Evolutionary conservation across 78 protist species (phyloP), one percentile per base, ranked within the genome.

Genomic region (Tieghemostelium lacteum): DNA sequence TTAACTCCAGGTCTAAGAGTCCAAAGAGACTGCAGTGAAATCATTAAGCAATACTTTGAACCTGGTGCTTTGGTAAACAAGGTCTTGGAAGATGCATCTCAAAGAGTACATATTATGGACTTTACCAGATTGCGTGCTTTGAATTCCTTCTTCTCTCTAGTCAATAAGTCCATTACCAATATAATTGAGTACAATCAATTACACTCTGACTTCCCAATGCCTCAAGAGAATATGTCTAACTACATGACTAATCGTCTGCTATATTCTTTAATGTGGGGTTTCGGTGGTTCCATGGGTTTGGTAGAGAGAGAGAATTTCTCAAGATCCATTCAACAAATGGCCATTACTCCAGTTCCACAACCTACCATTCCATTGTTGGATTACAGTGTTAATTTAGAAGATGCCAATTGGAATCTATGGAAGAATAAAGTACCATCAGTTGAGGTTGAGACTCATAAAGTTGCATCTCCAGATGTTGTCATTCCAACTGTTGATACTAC

Each of bases 401-500:
- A 54, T 22, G 98, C 96, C 1, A 95, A 95, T 63, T 97, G 99
- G 99, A 28, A 17, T 34, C 50, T 65, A 28, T 97, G 99, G 99
- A 55, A 91, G 85, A 80, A 87, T 24, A 73, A 74, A 60, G 96
- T 96, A 19, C 96, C 96, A 28, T 33, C 33, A 3, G 83, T 86
- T 16, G 97, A 94, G n/a, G 89, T 97, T 66, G 95, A 88, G 24
- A 88, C 93, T 31, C 94, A 83, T 76, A 91, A 91, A 74, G 96
- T 96, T 26, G 93, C 94, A 0, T 87, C 96, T 24, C 95, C 97
- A 29, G 98, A 98, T 58, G 96, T 94, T 16, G 98, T 98, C 52
- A 87, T 98, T 24, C 97, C 97, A 49, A 99, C 99, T 4, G 93
- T 98, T 29, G 99, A 99, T 87, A 99, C 99, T 10, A 94, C 94